Conservation (phyloP, 2,329 filamentous ascomycete genomes). For the Apiospora malaysiana region DNA sequence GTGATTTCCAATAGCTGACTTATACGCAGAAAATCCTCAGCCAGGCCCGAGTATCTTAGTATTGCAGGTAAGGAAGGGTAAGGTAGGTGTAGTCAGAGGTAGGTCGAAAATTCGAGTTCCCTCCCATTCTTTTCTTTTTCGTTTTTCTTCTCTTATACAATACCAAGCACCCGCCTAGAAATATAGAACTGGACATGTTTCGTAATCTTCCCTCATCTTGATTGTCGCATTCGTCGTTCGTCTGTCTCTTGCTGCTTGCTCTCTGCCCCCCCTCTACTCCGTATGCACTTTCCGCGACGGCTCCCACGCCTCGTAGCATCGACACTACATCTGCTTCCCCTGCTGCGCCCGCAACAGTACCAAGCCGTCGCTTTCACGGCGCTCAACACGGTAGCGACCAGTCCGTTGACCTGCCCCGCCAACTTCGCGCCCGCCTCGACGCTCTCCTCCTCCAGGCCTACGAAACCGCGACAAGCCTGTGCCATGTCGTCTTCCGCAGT, state of each 20-base stretch:
- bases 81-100: neutral
- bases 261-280: neutral
- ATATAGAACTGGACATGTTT: neutral
- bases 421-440: neutral
- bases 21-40: conserved; percentile 20
- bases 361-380: neutral
- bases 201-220: neutral
- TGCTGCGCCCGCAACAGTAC: neutral
- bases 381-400: neutral
- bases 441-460: neutral
- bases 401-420: neutral
- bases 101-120: neutral
- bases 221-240: neutral
- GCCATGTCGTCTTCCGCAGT: conserved; percentile 22
- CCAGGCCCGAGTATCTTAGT: neutral
- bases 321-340: neutral
- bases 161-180: neutral
- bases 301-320: conserved; percentile 20
- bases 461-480: conserved; percentile 7
- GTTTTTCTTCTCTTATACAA: neutral
- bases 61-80: neutral
- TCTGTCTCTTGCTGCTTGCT: neutral
- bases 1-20: conserved; percentile 30
- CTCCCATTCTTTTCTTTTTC: neutral
- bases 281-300: conserved; percentile 9